phyloP scores from a whole-genome alignment of 2,329 filamentous ascomycete species.

The Colletotrichum caudatum region DNA sequence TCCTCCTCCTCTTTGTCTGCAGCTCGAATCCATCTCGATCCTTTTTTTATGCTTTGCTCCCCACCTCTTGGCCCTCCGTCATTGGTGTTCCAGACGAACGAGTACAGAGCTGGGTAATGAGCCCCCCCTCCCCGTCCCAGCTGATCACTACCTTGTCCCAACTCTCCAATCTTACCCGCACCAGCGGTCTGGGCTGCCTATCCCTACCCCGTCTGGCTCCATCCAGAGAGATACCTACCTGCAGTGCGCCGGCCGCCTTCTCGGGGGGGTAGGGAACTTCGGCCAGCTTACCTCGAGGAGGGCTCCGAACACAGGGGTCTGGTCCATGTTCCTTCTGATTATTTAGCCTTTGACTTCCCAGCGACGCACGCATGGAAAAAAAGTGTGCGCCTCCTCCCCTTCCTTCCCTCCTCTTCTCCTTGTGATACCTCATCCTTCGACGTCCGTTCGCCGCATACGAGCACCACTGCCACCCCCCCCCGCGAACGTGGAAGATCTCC shows the following conservation, averaged over 20 bases:
- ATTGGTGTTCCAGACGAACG: constrained; percentile 28
- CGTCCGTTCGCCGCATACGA: constrained; percentile 25
- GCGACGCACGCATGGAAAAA: constrained; percentile 5
- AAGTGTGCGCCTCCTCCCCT: neutral
- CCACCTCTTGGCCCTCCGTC: constrained; percentile 32
- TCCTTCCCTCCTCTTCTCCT: constrained; percentile 4
- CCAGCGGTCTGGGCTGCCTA: constrained; percentile 30
- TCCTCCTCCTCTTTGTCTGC: constrained; percentile 7
- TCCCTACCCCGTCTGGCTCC: constrained; percentile 33
- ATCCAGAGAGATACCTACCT: constrained; percentile 30
- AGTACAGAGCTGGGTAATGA: constrained; percentile 22
- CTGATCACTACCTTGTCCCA: neutral
- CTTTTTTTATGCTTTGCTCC: constrained; percentile 28
- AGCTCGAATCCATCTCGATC: constrained; percentile 15
- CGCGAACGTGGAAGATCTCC: constrained; percentile 23
- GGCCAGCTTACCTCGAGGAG: constrained; percentile 24
- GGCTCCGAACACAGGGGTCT: constrained; percentile 6
- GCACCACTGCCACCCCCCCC: constrained; percentile 27
- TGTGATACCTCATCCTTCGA: constrained; percentile 11
- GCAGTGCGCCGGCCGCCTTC: neutral
- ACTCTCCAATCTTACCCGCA: constrained; percentile 24
- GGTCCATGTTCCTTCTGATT: constrained; percentile 17
- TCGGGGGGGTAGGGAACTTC: neutral
- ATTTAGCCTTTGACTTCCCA: constrained; percentile 40
- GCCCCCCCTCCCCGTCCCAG: constrained; percentile 20